Evolutionary conservation across 2,329 filamentous ascomycete species (phyloP).

Genomic region (Botrytis galanthina): DNA sequence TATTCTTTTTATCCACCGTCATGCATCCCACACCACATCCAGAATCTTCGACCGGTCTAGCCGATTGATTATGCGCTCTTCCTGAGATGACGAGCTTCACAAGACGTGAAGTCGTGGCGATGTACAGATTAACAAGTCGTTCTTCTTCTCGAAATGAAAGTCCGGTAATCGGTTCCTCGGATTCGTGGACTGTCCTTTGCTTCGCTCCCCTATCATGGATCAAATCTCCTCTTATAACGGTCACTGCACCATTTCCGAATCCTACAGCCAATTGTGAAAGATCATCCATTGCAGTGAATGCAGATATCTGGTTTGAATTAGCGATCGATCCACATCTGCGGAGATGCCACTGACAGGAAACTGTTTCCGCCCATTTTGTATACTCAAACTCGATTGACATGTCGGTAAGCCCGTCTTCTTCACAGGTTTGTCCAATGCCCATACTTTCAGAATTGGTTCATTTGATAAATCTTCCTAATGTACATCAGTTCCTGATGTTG

Average conservation of each 20-base stretch:
- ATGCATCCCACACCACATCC: slow-evolving; percentile 95
- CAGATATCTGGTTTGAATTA: slow-evolving; percentile 62
- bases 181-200: slow-evolving; percentile 93
- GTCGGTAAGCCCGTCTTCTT: slow-evolving; percentile 90
- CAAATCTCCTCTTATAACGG: slow-evolving; percentile 87
- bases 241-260: slow-evolving; percentile 93
- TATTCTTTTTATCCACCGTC: slow-evolving; percentile 75
- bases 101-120: slow-evolving; percentile 86
- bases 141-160: slow-evolving; percentile 68
- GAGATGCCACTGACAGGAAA: slow-evolving; percentile 67
- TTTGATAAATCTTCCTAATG: slow-evolving; percentile 77
- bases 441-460: slow-evolving; percentile 92
- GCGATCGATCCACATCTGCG: background rate
- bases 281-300: slow-evolving; percentile 83
- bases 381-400: slow-evolving; percentile 79
- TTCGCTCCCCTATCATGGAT: slow-evolving; percentile 93
- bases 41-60: slow-evolving; percentile 81
- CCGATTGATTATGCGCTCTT: slow-evolving; percentile 83
- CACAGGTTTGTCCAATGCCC: slow-evolving; percentile 89
- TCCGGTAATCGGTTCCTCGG: slow-evolving; percentile 92
- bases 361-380: slow-evolving; percentile 87
- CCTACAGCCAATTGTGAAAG: slow-evolving; percentile 91
- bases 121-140: slow-evolving; percentile 74
- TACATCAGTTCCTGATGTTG: slow-evolving; percentile 31
- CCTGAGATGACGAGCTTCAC: slow-evolving; percentile 84